Percentiles rank a stretch among this genome's conserved stretches.
Conservation (phyloP, 2,329 filamentous ascomycete species). For the Lecanicillium sp. region DNA sequence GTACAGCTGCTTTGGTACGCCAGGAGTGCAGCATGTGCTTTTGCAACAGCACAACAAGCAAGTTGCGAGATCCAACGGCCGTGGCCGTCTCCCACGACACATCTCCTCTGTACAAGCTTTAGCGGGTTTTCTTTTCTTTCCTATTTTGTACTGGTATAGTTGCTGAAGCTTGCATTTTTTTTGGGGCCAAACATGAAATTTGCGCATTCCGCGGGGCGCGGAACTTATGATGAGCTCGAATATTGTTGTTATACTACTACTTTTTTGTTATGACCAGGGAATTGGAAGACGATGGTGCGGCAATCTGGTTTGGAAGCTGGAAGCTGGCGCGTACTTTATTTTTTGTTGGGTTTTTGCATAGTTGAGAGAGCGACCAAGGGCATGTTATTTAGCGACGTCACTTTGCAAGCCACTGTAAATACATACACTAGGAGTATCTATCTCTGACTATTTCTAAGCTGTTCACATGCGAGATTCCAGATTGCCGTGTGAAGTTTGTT, state of each 20-base stretch:
- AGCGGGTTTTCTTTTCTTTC: slow-evolving; percentile 5
- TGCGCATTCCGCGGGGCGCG: slow-evolving; percentile 7
- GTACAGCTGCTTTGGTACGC: background rate
- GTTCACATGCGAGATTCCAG: background rate
- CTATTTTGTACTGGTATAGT: slow-evolving; percentile 10
- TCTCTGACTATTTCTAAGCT: background rate
- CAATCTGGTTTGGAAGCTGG: slow-evolving; percentile 2
- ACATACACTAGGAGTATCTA: background rate
- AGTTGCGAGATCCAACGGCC: slow-evolving; percentile 3
- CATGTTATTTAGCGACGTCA: slow-evolving; percentile 13
- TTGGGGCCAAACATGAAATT: slow-evolving; percentile 6
- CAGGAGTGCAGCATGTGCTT: background rate
- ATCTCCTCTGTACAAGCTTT: slow-evolving; percentile 10
- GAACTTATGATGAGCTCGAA: slow-evolving; percentile 11
- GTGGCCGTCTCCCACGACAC: slow-evolving; percentile 11
- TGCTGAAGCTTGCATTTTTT: slow-evolving; percentile 11
- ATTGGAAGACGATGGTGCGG: background rate
- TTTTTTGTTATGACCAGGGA: slow-evolving; percentile 12
- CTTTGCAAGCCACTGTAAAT: slow-evolving; percentile 12
- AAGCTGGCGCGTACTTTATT: slow-evolving; percentile 8
- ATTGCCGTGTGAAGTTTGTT: too few species aligned
- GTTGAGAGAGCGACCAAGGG: slow-evolving; percentile 9
- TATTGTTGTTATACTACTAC: slow-evolving; percentile 8
- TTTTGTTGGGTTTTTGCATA: slow-evolving; percentile 12
- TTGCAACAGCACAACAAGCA: slow-evolving; percentile 9